Conservation (phyloP, 1,139 yeast species). For the Pichia sp. region DNA sequence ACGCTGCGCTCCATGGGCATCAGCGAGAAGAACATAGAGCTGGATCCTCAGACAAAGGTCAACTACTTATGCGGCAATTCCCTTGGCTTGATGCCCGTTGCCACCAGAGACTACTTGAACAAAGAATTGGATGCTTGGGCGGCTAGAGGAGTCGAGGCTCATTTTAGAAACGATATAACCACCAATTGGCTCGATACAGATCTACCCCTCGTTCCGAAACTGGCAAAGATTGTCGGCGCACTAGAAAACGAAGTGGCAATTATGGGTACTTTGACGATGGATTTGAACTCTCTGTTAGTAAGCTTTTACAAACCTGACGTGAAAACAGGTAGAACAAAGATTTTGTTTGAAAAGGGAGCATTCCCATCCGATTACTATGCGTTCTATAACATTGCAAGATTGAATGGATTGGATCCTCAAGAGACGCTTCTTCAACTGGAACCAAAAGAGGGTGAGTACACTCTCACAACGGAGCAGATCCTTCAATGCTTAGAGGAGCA, state of each 20-base stretch:
- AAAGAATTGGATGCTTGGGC: conserved; percentile 80
- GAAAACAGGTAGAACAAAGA: conserved; percentile 48
- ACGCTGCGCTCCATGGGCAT: conserved; percentile 25
- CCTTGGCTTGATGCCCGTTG: conserved; percentile 77
- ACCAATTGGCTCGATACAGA: conserved; percentile 82
- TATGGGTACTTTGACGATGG: conserved; percentile 79
- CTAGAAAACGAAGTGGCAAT: conserved; percentile 66
- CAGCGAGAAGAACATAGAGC: conserved; percentile 3
- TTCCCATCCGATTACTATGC: conserved; percentile 94
- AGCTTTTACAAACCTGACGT: conserved; percentile 63
- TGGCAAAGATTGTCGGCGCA: conserved; percentile 77
- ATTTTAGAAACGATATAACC: conserved; percentile 44
- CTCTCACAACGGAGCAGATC: conserved; percentile 58
- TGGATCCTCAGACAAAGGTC: too few relatives aligned
- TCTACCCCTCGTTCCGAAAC: conserved; percentile 58
- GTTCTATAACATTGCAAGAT: conserved; percentile 60
- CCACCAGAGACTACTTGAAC: conserved; percentile 49
- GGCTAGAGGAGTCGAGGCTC: conserved; percentile 74
- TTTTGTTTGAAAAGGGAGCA: conserved; percentile 77
- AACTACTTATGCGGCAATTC: conserved; percentile 87
- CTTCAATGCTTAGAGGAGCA: conserved; percentile 46
- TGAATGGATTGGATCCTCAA: conserved; percentile 50
- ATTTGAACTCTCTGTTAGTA: conserved; percentile 65
- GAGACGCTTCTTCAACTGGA: conserved; percentile 57
- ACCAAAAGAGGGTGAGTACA: conserved; percentile 50